Percentiles rank a stretch among this genome's conserved stretches.
phyloP scores from a whole-genome alignment of 495 filamentous ascomycete species.

The Pseudoneurospora amorphoporcata region DNA sequence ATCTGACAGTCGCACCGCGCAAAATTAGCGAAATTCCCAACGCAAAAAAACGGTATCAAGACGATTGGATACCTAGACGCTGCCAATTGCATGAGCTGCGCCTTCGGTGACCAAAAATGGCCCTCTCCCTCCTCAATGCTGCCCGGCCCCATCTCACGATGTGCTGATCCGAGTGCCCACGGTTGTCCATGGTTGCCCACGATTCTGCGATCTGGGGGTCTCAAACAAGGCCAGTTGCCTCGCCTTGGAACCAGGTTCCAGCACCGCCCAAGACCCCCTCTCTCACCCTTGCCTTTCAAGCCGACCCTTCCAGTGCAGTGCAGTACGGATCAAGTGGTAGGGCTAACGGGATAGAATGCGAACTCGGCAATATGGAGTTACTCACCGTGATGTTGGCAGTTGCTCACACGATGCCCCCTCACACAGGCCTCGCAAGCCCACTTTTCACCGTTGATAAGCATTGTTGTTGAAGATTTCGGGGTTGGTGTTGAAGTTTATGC shows the following conservation, averaged over 20 bases:
- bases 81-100: not conserved
- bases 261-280: not conserved
- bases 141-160: not conserved
- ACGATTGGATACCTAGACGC: not conserved
- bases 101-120: not conserved
- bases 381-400: constrained; percentile 84
- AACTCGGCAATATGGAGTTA: constrained; percentile 23
- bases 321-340: not conserved
- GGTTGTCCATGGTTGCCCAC: not conserved
- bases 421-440: constrained; percentile 91
- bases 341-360: constrained; percentile 1
- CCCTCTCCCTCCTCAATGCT: not conserved
- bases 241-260: not conserved
- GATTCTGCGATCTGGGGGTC: not conserved
- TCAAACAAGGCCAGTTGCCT: not conserved
- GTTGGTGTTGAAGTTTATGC: not conserved
- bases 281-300: not conserved
- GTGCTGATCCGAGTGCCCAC: not conserved
- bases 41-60: not conserved
- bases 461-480: constrained; percentile 23
- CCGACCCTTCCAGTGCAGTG: not conserved
- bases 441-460: constrained; percentile 86
- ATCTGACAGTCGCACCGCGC: constrained; percentile 43
- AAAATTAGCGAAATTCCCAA: not conserved
- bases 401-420: constrained; percentile 87